Conservation (phyloP, 129 eudicot genomes). For the Lonicera japonica region DNA sequence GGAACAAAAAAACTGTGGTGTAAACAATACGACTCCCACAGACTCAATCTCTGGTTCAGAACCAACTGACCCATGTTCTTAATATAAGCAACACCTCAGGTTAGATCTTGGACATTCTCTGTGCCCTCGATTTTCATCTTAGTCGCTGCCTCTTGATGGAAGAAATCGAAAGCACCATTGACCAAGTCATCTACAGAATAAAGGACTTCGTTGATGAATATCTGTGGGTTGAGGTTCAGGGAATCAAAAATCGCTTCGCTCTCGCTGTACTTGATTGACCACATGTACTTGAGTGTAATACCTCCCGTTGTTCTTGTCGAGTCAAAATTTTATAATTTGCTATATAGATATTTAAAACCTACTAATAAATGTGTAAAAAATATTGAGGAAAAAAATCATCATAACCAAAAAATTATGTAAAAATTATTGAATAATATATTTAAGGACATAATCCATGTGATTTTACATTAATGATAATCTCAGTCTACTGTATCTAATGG, state of each 20-base stretch:
- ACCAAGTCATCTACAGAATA: conserved; percentile 59
- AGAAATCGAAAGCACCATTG: conserved; percentile 60
- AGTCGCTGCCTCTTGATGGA: conserved; percentile 48
- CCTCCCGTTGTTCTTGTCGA: no score
- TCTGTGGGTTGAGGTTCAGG: conserved; percentile 63
- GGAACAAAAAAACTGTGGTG: conserved; percentile 62
- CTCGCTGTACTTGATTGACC: no score
- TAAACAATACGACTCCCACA: conserved; percentile 84
- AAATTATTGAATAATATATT: no score
- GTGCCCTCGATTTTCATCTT: conserved; percentile 56
- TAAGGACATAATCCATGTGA: no score
- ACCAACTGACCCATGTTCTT: conserved; percentile 35
- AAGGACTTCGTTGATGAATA: conserved; percentile 60
- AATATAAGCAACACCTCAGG: conserved; percentile 49
- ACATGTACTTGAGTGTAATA: no score
- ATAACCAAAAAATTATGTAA: no score
- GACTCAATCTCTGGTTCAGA: conserved; percentile 43
- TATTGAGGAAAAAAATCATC: no score
- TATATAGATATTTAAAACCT: no score
- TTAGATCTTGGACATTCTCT: conserved; percentile 45
- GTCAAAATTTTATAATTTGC: no score
- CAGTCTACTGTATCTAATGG: no score
- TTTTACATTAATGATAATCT: no score
- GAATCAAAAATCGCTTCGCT: conserved; percentile 70
- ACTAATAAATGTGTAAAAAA: no score